Evolutionary conservation across 371 early-diverging fungal species (phyloP).

Genomic region (Lichtheimia ornata): DNA sequence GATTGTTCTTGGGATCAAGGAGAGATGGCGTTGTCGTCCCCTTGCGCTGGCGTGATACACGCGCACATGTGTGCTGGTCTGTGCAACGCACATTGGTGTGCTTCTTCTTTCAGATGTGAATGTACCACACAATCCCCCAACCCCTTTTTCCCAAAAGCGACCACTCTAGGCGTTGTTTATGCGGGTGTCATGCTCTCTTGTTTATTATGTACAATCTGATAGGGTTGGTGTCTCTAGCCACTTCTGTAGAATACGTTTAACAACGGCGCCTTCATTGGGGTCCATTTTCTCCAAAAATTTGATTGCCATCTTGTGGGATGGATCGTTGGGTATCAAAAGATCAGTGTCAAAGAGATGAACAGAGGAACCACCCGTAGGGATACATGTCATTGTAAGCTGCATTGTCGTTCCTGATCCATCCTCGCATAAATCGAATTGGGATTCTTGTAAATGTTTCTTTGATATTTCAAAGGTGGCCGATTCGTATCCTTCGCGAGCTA

Average conservation of each 20-base stretch:
- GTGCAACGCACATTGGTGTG: not conserved
- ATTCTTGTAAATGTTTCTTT: slow-evolving; percentile 47
- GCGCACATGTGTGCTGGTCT: no score
- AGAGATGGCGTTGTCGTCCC: no score
- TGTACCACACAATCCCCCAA: not conserved
- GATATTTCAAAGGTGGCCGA: slow-evolving; percentile 48
- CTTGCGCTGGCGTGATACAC: no score
- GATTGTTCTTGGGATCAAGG: no score
- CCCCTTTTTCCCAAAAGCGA: not conserved
- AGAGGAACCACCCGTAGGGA: slow-evolving; percentile 32
- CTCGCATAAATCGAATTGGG: slow-evolving; percentile 45
- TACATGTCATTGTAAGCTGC: slow-evolving; percentile 41
- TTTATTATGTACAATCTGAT: not conserved
- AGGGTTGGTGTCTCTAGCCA: slow-evolving; percentile 35
- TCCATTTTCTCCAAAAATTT: slow-evolving; percentile 56
- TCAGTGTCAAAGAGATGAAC: slow-evolving; percentile 41
- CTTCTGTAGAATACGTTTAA: slow-evolving; percentile 54
- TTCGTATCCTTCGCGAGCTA: slow-evolving; percentile 46
- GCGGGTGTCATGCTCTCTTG: not conserved
- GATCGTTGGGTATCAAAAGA: slow-evolving; percentile 42
- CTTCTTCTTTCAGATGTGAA: not conserved
- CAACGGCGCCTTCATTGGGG: slow-evolving; percentile 55
- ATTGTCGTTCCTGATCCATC: slow-evolving; percentile 30
- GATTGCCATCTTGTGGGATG: slow-evolving; percentile 43
- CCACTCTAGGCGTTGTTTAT: no score